Conservation (phyloP, 768 basidiomycete species). For the Termitomyces sp. region DNA sequence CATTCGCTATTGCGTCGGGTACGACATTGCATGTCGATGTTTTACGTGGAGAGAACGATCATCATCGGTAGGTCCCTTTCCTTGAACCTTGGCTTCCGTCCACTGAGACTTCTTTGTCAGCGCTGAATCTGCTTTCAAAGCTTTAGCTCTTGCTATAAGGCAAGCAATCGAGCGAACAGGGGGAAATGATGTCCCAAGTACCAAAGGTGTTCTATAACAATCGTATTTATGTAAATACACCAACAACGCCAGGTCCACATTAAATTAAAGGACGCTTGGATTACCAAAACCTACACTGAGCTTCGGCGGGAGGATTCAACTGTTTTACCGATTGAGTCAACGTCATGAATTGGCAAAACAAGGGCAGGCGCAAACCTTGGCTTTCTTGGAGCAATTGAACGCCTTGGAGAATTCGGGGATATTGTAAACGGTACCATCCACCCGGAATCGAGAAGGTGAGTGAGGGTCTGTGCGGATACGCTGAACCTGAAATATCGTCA, state of each 20-base stretch:
- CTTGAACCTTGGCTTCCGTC: not conserved
- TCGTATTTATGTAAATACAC: constrained; percentile 7
- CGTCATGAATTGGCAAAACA: not conserved
- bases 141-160: constrained; percentile 89
- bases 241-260: not conserved
- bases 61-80: constrained; percentile 70
- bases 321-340: constrained; percentile 20
- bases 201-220: constrained; percentile 81
- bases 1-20: constrained; percentile 95
- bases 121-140: constrained; percentile 98
- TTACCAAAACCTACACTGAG: constrained; percentile 81
- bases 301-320: constrained; percentile 81
- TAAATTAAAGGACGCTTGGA: constrained; percentile 19
- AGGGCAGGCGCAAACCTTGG: constrained; percentile 53
- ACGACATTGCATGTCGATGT: constrained; percentile 94
- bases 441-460: constrained; percentile 74
- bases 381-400: constrained; percentile 74
- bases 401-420: constrained; percentile 86
- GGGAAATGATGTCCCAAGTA: constrained; percentile 88
- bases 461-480: constrained; percentile 87
- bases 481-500: constrained; percentile 45
- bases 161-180: constrained; percentile 93
- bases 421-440: constrained; percentile 84
- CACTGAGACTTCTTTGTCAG: constrained; percentile 36
- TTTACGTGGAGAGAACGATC: constrained; percentile 93